Evolutionary conservation across 1,284 basidiomycete genomes (phyloP), one percentile per base, ranked within the genome.

Genomic region (Rhizoctonia solani): DNA sequence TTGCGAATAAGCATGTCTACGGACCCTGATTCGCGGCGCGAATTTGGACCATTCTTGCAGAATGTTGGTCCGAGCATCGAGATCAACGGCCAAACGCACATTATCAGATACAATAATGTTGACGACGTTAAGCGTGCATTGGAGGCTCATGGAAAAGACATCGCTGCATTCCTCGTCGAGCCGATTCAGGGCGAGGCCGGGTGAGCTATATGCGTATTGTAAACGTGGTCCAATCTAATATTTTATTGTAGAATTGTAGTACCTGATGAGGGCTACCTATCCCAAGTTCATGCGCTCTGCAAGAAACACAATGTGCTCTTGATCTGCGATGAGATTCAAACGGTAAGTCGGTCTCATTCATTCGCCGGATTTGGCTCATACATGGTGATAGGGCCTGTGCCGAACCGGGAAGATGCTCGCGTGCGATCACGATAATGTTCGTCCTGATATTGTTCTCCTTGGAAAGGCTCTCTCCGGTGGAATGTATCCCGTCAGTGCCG

Each of bases 111-210:
- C 79, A 93, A 93, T 58, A 83, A 89, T 71, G 81, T 90, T 30
- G 86, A 87, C 49, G 96, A 97, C 76, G 78, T 99, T 23, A 87
- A 92, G 78, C 81, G 82, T 23, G 95, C 92, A 1, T 79, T 99
- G 39, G 87, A 93, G 71, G 78, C 89, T 66, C 83, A 95, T 76
- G 95, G 96, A 23, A 79, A 90, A 71, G 84, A 92, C 71, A 87
- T 93, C 30, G 95, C 95, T 9, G 96, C 93, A 0, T 95, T 99
- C 81, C 84, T 99, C 68, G 85, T 99, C 6, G 96, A 99, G 79
- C 96, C 96, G 4, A 98, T 99, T 73, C 97, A 99, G 78, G 96
- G 96, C 34, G 96, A 99, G 80, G 96, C 96, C 9, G 96, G 95
- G 91, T 92, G 76, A 68, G 89, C 81, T n/a, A 50, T 54, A 29